Percentiles rank a stretch among this genome's conserved stretches.
phyloP scores from a whole-genome alignment of 257 asterid genomes.

The Henckelia pumila region DNA sequence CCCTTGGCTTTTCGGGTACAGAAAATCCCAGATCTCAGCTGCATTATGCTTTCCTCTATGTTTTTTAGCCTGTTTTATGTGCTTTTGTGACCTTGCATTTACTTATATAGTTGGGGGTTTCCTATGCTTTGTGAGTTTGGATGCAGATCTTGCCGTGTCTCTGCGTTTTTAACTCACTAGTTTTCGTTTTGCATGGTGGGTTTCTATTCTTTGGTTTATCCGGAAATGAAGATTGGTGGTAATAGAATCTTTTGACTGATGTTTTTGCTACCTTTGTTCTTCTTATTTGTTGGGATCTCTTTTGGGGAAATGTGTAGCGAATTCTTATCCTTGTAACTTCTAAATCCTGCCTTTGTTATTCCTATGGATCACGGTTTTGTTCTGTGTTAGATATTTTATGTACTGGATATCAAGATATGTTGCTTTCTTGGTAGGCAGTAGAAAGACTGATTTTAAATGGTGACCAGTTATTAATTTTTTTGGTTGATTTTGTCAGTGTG shows the following conservation, averaged over 20 bases:
- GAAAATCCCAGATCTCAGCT: conserved; percentile 64
- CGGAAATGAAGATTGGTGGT: not conserved
- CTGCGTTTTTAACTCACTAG: conserved; percentile 13
- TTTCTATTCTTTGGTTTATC: not conserved
- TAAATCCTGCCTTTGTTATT: not conserved
- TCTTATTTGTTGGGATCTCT: conserved; percentile 1
- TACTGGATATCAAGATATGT: not conserved
- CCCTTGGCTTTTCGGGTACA: conserved; percentile 35
- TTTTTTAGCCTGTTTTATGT: conserved; percentile 9
- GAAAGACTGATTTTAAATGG: conserved; percentile 6
- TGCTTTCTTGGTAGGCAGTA: not conserved
- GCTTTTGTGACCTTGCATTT: conserved; percentile 24
- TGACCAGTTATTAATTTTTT: conserved; percentile 16
- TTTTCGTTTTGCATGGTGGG: not conserved
- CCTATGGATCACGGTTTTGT: not conserved
- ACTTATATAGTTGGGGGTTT: conserved; percentile 8
- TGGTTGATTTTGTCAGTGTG: not conserved
- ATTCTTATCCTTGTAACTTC: conserved; percentile 8
- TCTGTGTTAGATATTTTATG: not conserved
- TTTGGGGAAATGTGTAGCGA: not conserved
- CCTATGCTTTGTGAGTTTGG: conserved; percentile 20
- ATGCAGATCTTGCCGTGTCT: conserved; percentile 49
- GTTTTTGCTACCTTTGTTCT: not conserved
- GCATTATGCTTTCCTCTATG: conserved; percentile 32
- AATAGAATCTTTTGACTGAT: not conserved